These are phyloP conservation scores for Exophiala alcalophila DNA, from an alignment of 2,329 filamentous ascomycete species.

Conservation along the genomic window DNA sequence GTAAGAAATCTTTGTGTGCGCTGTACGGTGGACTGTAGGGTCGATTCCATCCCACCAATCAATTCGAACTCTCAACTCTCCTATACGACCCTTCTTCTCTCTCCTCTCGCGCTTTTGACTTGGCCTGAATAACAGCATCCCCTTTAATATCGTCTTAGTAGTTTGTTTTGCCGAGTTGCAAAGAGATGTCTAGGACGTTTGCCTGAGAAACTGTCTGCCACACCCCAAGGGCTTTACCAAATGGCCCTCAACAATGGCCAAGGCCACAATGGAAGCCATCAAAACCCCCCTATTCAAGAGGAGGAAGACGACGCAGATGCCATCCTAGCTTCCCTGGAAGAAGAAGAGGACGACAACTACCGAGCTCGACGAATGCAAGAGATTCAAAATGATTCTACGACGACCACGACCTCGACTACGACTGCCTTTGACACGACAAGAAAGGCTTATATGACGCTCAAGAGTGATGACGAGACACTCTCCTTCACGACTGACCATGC, in stretches of 20 bases:
- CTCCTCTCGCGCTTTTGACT: no score
- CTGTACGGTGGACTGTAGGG: no score
- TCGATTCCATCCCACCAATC: no score
- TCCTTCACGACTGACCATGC: slow-evolving; percentile 59
- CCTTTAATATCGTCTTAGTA: no score
- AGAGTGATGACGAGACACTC: slow-evolving; percentile 56
- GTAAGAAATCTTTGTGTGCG: no score
- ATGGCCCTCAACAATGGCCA: slow-evolving; percentile 1
- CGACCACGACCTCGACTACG: slow-evolving; percentile 8
- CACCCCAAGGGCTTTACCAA: neutral
- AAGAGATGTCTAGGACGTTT: no score
- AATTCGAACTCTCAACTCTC: no score
- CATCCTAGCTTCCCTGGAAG: slow-evolving; percentile 56
- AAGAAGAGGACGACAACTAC: slow-evolving; percentile 53
- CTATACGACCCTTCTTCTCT: no score
- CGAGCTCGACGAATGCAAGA: slow-evolving; percentile 42
- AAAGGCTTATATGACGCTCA: slow-evolving; percentile 39
- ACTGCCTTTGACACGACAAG: slow-evolving; percentile 17
- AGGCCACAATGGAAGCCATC: slow-evolving; percentile 2
- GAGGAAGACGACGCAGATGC: slow-evolving; percentile 58
- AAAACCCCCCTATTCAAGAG: slow-evolving; percentile 31
- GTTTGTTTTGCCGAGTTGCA: no score
- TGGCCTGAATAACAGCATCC: no score
- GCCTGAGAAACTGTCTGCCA: no score
- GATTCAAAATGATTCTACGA: slow-evolving; percentile 12